These are phyloP conservation scores for Lipomyces yarrowii DNA, from an alignment of 1,139 yeast species.

Conservation along the genomic window DNA sequence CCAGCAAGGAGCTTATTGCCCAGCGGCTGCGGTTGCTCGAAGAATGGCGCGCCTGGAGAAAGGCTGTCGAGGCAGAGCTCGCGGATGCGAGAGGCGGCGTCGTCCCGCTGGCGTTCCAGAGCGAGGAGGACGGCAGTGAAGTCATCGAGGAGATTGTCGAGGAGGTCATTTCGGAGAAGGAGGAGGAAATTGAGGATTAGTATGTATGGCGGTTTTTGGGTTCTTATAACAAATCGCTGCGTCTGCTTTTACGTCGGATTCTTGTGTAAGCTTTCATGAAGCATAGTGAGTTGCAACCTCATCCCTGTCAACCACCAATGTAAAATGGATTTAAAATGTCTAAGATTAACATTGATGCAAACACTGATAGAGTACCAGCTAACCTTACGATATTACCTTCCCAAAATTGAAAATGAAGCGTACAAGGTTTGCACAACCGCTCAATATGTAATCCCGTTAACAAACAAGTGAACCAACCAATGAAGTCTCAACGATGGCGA, in stretches of 20 bases:
- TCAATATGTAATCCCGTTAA: not conserved
- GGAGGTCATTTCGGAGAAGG: constrained; percentile 60
- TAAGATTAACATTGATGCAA: not conserved
- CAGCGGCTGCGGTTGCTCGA: constrained; percentile 79
- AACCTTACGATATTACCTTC: not conserved
- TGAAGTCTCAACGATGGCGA: not conserved
- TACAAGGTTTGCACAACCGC: not conserved
- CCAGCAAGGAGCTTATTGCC: constrained; percentile 85
- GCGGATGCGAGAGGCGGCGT: constrained; percentile 49
- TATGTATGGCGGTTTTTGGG: not conserved
- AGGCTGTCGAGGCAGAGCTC: constrained; percentile 50
- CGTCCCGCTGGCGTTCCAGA: constrained; percentile 33
- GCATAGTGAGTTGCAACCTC: not conserved
- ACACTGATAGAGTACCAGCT: not conserved
- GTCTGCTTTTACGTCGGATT: not conserved
- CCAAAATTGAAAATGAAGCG: not conserved
- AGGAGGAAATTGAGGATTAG: constrained; percentile 63
- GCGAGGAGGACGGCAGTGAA: constrained; percentile 59
- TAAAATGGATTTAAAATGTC: not conserved
- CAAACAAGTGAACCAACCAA: not conserved
- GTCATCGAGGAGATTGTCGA: constrained; percentile 73
- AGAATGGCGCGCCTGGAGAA: constrained; percentile 86
- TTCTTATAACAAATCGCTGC: not conserved
- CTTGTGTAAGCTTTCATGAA: not conserved
- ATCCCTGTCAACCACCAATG: not conserved